Base-by-base conservation (phyloP, 2,329 filamentous ascomycete species). In the Scedosporium apiospermum region DNA sequence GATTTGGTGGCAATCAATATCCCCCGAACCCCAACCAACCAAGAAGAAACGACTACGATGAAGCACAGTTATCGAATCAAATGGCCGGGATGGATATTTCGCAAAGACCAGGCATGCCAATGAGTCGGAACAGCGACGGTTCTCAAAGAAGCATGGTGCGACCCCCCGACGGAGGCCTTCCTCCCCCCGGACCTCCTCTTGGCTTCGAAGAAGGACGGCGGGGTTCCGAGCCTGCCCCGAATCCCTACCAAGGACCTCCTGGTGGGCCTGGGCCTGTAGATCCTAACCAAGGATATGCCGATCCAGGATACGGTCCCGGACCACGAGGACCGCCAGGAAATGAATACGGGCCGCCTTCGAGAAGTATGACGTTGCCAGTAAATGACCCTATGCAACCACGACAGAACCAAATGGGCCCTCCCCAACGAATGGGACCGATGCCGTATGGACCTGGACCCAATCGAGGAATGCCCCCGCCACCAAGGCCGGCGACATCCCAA, bases 291-390 rank as follows among this genome's bases (percentile, higher is more conserved):
- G 53, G 57, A n/a, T 44, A 46, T 41, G 9, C 49, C 18, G 26
- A 62, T 21, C 30, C 27, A 14, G 34, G 60, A 51, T 62, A 42
- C 27, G 60, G 44, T 16, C 44, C 49, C n/a, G 58, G 58, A 10
- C 44, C 59, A 9, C 23, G 34, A n/a, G 42, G 64, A 27, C 73
- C 75, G 10, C 66, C 66, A 7, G 69, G 70, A 64, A 73, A 77
- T 46, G 75, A 76, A 5, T 85, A 81, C 66, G 81, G 76, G 0
- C 78, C 81, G 2, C 82, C 81, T 7, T 69, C 74, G n/a, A 77
- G 85, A 67, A 87, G 84, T 63, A 83, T 81, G 79, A 88, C 85
- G 4, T 84, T 86, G 82, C 83, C 84, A 1, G 71, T 76, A 3
- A 78, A 81, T 62, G 76, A 80, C 10, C 71, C 73, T 18, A 73